phyloP scores from a whole-genome alignment of 805 yeast species.

The Priceomyces castillae region DNA sequence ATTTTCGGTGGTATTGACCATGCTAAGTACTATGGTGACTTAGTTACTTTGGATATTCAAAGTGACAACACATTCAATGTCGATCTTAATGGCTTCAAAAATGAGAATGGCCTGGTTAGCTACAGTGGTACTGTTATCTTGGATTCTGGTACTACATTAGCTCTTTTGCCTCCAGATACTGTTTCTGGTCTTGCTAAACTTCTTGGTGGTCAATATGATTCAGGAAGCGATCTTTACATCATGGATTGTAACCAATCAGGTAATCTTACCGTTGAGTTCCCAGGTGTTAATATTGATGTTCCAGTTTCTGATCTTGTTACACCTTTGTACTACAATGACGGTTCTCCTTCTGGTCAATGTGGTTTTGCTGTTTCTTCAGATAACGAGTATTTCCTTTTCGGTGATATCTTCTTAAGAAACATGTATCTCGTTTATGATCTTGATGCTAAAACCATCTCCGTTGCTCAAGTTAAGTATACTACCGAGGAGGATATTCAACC shows the following conservation, averaged over 20 bases:
- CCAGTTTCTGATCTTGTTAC: slow-evolving; percentile 39
- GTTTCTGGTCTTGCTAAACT: background rate
- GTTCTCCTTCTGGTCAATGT: slow-evolving; percentile 12
- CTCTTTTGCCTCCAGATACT: slow-evolving; percentile 38
- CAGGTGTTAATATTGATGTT: slow-evolving; percentile 34
- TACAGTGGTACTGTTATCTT: background rate
- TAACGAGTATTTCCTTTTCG: slow-evolving; percentile 15
- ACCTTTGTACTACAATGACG: slow-evolving; percentile 13
- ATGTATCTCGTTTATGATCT: slow-evolving; percentile 27
- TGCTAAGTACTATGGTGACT: slow-evolving; percentile 23
- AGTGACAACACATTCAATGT: background rate
- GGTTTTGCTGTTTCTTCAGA: slow-evolving; percentile 17
- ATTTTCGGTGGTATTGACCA: slow-evolving; percentile 29
- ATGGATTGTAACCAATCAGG: slow-evolving; percentile 15
- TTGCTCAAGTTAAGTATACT: slow-evolving; percentile 21
- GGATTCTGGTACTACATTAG: slow-evolving; percentile 39
- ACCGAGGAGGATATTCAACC: slow-evolving; percentile 15
- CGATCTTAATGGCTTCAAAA: background rate
- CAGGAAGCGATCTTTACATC: slow-evolving; percentile 6
- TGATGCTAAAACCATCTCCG: slow-evolving; percentile 21
- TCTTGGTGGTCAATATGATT: background rate
- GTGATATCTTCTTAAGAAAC: slow-evolving; percentile 27
- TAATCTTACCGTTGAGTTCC: slow-evolving; percentile 9
- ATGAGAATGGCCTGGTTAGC: background rate
- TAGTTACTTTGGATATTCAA: slow-evolving; percentile 20